phyloP scores from a whole-genome alignment of 2,329 filamentous ascomycete genomes.

The Colletotrichum shisoi region DNA sequence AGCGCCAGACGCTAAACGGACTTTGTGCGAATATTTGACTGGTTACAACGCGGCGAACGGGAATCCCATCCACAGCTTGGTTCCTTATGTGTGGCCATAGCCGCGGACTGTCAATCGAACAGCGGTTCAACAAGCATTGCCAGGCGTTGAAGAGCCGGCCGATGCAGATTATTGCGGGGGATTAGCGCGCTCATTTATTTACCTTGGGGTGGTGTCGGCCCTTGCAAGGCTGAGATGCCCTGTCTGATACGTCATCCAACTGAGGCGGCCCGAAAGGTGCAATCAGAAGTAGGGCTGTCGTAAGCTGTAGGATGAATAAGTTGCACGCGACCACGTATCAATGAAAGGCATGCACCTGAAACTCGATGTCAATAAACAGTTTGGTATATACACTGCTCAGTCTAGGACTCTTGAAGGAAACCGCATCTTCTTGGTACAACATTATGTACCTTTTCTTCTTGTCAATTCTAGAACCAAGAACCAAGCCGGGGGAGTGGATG shows the following conservation, averaged over 20 bases:
- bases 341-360: neutral
- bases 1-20: neutral
- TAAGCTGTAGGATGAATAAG: neutral
- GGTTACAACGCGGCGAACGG: neutral
- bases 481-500: slow-evolving; percentile 19
- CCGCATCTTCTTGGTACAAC: slow-evolving; percentile 9
- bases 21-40: neutral
- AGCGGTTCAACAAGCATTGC: neutral
- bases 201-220: slow-evolving; percentile 1
- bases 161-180: slow-evolving; percentile 20
- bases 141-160: slow-evolving; percentile 8
- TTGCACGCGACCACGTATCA: too few relatives aligned
- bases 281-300: neutral
- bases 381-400: neutral
- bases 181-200: slow-evolving; percentile 11
- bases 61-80: neutral
- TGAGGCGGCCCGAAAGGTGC: neutral
- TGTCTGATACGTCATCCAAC: slow-evolving; percentile 32
- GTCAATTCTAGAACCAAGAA: slow-evolving; percentile 40
- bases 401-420: neutral
- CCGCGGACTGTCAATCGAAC: neutral
- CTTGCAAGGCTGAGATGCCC: slow-evolving; percentile 20
- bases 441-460: slow-evolving; percentile 39
- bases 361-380: neutral
- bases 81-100: neutral